These are phyloP conservation scores for Hyphodiscus hymeniophilus DNA, from an alignment of 495 filamentous ascomycete species.

Conservation along the genomic window DNA sequence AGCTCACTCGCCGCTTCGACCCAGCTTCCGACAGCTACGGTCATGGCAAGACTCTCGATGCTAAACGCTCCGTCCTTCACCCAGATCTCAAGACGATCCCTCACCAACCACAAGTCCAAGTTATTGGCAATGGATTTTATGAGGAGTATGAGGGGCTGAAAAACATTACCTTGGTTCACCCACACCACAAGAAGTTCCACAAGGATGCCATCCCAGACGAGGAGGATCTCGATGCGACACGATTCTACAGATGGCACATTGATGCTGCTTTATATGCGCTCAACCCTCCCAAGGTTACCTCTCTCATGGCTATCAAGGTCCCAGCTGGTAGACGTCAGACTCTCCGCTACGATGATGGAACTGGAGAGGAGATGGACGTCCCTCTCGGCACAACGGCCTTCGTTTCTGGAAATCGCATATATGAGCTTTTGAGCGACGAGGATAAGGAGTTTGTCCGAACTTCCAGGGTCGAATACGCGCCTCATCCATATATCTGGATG, in stretches of 20 bases:
- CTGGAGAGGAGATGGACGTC: slow-evolving; percentile 56
- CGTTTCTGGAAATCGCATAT: slow-evolving; percentile 58
- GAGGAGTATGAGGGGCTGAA: slow-evolving; percentile 56
- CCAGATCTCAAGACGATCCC: slow-evolving; percentile 72
- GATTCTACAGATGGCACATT: slow-evolving; percentile 75
- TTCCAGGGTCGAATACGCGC: slow-evolving; percentile 62
- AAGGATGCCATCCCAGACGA: slow-evolving; percentile 50
- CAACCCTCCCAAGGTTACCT: slow-evolving; percentile 60
- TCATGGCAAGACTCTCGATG: slow-evolving; percentile 62
- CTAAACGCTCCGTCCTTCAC: slow-evolving; percentile 55
- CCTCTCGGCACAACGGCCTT: slow-evolving; percentile 72
- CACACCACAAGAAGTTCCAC: slow-evolving; percentile 69
- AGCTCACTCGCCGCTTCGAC: slow-evolving; percentile 62
- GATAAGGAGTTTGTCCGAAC: slow-evolving; percentile 58
- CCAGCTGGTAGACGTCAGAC: slow-evolving; percentile 55
- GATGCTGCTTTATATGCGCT: slow-evolving; percentile 68
- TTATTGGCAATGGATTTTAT: slow-evolving; percentile 66
- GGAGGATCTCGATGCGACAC: slow-evolving; percentile 58
- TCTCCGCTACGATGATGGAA: slow-evolving; percentile 63
- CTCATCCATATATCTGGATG: slow-evolving; percentile 78
- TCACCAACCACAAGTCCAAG: slow-evolving; percentile 70
- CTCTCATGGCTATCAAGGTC: slow-evolving; percentile 58
- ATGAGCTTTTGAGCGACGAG: slow-evolving; percentile 47
- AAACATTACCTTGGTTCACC: slow-evolving; percentile 59
- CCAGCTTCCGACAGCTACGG: slow-evolving; percentile 55